phyloP scores from a whole-genome alignment of 1,284 basidiomycete species.

The Cyathus pygmaeus region DNA sequence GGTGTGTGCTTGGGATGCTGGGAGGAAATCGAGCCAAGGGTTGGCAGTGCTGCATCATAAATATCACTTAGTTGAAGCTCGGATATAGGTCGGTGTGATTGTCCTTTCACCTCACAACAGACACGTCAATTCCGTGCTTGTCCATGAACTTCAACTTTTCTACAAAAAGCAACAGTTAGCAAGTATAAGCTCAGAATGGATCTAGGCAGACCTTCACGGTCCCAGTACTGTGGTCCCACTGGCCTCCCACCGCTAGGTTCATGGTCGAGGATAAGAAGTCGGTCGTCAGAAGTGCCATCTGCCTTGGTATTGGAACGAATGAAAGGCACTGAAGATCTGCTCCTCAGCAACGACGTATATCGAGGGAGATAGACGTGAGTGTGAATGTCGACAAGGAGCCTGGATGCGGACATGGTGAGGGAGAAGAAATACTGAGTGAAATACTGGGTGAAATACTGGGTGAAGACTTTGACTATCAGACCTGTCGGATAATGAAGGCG shows the following conservation, averaged over 20 bases:
- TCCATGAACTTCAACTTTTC: constrained; percentile 85
- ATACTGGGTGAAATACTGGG: too few relatives aligned
- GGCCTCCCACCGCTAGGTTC: constrained; percentile 80
- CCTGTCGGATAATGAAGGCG: too few relatives aligned
- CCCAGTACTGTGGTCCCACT: constrained; percentile 78
- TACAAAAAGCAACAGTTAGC: constrained; percentile 12
- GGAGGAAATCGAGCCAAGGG: constrained; percentile 88
- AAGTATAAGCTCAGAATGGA: not conserved
- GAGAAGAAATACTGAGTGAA: not conserved
- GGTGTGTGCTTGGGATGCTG: constrained; percentile 69
- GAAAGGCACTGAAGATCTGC: constrained; percentile 69
- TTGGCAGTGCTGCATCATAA: constrained; percentile 72
- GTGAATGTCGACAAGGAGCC: constrained; percentile 78
- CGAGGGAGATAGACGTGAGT: constrained; percentile 85
- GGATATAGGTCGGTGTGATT: not conserved
- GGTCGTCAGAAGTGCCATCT: constrained; percentile 64
- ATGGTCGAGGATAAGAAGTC: constrained; percentile 78
- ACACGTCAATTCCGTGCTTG: constrained; percentile 76
- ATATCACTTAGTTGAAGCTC: not conserved
- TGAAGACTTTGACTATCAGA: too few relatives aligned
- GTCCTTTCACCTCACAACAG: constrained; percentile 67
- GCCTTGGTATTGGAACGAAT: constrained; percentile 65
- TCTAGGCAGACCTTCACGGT: constrained; percentile 55
- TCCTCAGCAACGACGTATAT: constrained; percentile 72
- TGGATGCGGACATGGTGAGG: constrained; percentile 24